These are phyloP conservation scores for Myriosclerotinia curreyana DNA, from an alignment of 2,329 filamentous ascomycete species.

Conservation along the genomic window DNA sequence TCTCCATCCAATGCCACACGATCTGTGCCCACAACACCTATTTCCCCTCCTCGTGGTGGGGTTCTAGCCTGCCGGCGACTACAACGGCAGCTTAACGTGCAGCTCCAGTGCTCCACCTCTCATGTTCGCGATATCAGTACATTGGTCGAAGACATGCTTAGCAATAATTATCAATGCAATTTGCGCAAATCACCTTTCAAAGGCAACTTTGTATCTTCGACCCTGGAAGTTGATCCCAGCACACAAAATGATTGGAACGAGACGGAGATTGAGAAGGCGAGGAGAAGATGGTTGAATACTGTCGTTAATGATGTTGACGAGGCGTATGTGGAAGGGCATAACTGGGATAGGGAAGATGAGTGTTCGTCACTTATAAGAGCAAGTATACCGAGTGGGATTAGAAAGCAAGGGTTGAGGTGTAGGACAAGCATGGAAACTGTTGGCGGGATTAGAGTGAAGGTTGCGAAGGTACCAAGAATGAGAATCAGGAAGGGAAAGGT, in stretches of 20 bases:
- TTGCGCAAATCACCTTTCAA: constrained; percentile 9
- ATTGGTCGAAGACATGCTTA: constrained; percentile 27
- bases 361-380: constrained; percentile 14
- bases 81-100: constrained; percentile 26
- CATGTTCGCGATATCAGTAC: constrained; percentile 25
- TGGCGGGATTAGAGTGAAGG: background rate
- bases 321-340: constrained; percentile 3
- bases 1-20: constrained; percentile 8
- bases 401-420: constrained; percentile 11
- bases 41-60: background rate
- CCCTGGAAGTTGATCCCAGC: background rate
- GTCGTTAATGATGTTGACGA: constrained; percentile 18
- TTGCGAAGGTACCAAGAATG: constrained; percentile 10
- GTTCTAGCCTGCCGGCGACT: constrained; percentile 22
- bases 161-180: constrained; percentile 23
- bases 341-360: background rate
- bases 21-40: constrained; percentile 17
- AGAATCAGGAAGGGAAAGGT: constrained; percentile 11
- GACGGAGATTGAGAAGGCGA: background rate
- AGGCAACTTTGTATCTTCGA: background rate
- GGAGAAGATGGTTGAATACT: constrained; percentile 9
- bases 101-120: constrained; percentile 23
- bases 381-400: constrained; percentile 16
- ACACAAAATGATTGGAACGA: background rate
- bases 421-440: constrained; percentile 6